A percentile compares a stretch with the other conserved stretches of the same genome.
These are phyloP conservation scores for Diaporthe ilicicola DNA, from an alignment of 2,329 filamentous ascomycete species.

Conservation along the genomic window DNA sequence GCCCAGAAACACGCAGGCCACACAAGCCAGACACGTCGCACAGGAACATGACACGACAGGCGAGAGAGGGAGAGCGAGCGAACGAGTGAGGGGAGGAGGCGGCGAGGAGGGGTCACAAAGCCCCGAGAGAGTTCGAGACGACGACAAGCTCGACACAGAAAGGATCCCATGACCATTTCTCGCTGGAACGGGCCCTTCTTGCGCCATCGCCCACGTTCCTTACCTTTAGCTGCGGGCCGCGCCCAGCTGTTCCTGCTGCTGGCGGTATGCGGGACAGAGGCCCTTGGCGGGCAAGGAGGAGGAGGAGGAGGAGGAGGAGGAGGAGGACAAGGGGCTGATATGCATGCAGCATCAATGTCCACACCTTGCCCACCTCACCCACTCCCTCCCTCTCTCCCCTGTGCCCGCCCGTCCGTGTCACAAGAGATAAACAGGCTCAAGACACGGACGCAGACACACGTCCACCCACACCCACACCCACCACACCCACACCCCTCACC, in stretches of 20 bases:
- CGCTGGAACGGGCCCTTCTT: not conserved
- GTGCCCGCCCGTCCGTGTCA: slow-evolving; percentile 14
- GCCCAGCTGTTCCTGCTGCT: not conserved
- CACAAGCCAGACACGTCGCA: not conserved
- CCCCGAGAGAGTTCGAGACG: not conserved
- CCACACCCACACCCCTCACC: not conserved
- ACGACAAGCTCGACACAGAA: not conserved
- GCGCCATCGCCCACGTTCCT: not conserved
- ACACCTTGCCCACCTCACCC: slow-evolving; percentile 17
- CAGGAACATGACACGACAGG: not conserved
- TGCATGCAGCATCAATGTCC: slow-evolving; percentile 16
- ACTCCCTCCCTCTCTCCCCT: not conserved
- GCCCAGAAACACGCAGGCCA: too few relatives aligned
- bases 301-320: not conserved
- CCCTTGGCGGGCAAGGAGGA: slow-evolving; percentile 10
- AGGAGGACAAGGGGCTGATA: not conserved
- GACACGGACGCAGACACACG: not conserved
- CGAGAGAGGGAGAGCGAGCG: not conserved
- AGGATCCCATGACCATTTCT: not conserved
- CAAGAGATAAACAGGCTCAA: slow-evolving; percentile 15
- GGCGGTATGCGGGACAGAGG: not conserved
- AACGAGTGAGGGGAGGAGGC: not conserved
- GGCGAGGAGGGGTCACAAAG: slow-evolving; percentile 10
- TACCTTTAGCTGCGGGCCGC: too few relatives aligned
- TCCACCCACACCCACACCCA: not conserved